phyloP scores from a whole-genome alignment of 1,284 basidiomycete genomes.

The Pseudozyma thailandica region DNA sequence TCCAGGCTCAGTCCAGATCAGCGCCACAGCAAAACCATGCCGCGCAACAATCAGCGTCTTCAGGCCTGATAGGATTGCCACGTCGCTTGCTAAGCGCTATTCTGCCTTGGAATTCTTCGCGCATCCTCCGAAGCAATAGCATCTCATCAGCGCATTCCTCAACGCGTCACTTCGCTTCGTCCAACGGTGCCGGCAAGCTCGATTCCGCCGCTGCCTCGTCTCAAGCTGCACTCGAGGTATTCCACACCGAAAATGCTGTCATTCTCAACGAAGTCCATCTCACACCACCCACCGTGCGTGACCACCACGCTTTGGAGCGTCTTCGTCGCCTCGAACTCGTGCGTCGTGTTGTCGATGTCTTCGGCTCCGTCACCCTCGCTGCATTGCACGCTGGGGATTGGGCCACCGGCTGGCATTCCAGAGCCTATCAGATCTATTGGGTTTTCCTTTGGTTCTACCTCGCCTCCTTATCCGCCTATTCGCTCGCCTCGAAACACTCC shows the following conservation, averaged over 20 bases:
- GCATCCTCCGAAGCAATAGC: constrained; percentile 34
- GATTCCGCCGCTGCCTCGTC: constrained; percentile 15
- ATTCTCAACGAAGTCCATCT: constrained; percentile 64
- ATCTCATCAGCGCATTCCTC: constrained; percentile 20
- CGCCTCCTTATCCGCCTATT: constrained; percentile 45
- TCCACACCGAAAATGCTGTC: constrained; percentile 65
- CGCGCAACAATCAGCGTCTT: constrained; percentile 2
- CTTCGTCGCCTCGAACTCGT: constrained; percentile 31
- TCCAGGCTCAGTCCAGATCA: constrained; percentile 9
- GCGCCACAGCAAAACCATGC: constrained; percentile 4
- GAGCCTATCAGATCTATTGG: constrained; percentile 44
- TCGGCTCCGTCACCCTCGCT: constrained; percentile 41
- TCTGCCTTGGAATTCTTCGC: constrained; percentile 54
- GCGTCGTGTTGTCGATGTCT: constrained; percentile 50
- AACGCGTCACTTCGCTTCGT: constrained; percentile 8
- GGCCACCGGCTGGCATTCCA: constrained; percentile 26
- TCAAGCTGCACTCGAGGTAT: constrained; percentile 56
- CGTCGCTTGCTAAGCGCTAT: constrained; percentile 35
- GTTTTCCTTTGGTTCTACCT: constrained; percentile 55
- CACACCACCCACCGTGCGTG: constrained; percentile 40
- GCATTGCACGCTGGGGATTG: constrained; percentile 43
- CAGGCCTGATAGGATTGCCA: constrained; percentile 8
- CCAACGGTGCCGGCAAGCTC: constrained; percentile 15
- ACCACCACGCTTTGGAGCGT: constrained; percentile 5
- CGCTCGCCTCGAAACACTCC: constrained; percentile 40